phyloP scores from a whole-genome alignment of 2,329 filamentous ascomycete species.

The Stachybotrys elegans region DNA sequence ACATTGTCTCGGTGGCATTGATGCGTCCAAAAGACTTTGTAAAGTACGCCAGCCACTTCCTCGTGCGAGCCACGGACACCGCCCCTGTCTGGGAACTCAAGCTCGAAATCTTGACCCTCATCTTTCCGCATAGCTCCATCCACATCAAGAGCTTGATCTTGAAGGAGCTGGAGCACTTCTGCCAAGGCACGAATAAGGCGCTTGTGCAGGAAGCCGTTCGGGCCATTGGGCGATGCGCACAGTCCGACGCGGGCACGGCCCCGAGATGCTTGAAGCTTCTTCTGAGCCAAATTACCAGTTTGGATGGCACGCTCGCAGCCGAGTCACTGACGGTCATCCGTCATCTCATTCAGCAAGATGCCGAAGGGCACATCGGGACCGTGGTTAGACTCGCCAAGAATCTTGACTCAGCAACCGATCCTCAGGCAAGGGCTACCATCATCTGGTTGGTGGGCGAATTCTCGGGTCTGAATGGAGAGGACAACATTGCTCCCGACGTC shows the following conservation, averaged over 20 bases:
- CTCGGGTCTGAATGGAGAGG: constrained; percentile 69
- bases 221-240: constrained; percentile 90
- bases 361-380: constrained; percentile 73
- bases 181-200: constrained; percentile 64
- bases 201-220: constrained; percentile 85
- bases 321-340: constrained; percentile 93
- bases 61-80: constrained; percentile 74
- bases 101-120: constrained; percentile 81
- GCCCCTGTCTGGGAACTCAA: constrained; percentile 86
- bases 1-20: constrained; percentile 90
- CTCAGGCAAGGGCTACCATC: constrained; percentile 87
- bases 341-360: constrained; percentile 90
- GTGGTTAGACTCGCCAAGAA: constrained; percentile 88
- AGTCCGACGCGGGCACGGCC: constrained; percentile 65
- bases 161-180: constrained; percentile 92
- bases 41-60: constrained; percentile 82
- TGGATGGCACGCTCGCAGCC: constrained; percentile 82
- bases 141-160: constrained; percentile 82
- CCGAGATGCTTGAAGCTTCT: constrained; percentile 77
- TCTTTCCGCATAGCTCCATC: constrained; percentile 76
- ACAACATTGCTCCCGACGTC: constrained; percentile 91
- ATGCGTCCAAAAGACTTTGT: constrained; percentile 74
- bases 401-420: constrained; percentile 80
- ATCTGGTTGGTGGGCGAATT: constrained; percentile 98
- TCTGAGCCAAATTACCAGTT: constrained; percentile 79